Percentiles rank a stretch among this genome's conserved stretches.
These are phyloP conservation scores for Syncephalis plumigaleata DNA, from an alignment of 371 early-diverging fungal species.

Conservation along the genomic window DNA sequence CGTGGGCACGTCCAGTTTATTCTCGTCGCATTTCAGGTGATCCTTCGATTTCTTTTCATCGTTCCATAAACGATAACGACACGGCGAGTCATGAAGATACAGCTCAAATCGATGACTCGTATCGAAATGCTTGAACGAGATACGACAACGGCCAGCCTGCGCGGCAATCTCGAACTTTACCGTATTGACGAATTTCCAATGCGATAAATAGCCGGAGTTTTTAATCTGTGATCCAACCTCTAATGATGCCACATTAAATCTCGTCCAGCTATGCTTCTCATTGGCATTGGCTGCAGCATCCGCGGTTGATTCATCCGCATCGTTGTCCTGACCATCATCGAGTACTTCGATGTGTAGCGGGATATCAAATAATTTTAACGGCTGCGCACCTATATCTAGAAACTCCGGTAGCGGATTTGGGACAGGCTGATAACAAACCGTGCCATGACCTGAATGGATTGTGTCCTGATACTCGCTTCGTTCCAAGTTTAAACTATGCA, in stretches of 20 bases:
- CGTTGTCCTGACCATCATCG: neutral
- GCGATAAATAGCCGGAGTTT: neutral
- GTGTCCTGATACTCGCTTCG: neutral
- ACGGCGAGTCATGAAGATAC: neutral
- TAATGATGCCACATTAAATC: slow-evolving; percentile 1
- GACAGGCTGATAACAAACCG: neutral
- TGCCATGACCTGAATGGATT: neutral
- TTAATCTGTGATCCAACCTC: slow-evolving; percentile 3
- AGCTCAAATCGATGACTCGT: neutral
- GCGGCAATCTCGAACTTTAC: slow-evolving; percentile 1
- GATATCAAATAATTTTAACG: slow-evolving; percentile 1
- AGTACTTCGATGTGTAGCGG: neutral
- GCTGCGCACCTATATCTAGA: neutral
- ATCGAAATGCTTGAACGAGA: neutral
- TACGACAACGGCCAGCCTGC: neutral
- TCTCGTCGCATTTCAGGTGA: neutral
- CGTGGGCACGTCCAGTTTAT: neutral
- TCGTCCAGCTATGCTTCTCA: neutral
- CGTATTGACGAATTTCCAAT: neutral
- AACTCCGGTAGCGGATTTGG: neutral
- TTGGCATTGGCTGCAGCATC: no score
- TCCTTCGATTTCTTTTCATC: neutral
- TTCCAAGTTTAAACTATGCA: slow-evolving; percentile 1
- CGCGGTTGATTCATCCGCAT: neutral
- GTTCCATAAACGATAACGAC: slow-evolving; percentile 2